Base-by-base conservation (phyloP, 2,329 filamentous ascomycete genomes). In the Fusarium virguliforme region DNA sequence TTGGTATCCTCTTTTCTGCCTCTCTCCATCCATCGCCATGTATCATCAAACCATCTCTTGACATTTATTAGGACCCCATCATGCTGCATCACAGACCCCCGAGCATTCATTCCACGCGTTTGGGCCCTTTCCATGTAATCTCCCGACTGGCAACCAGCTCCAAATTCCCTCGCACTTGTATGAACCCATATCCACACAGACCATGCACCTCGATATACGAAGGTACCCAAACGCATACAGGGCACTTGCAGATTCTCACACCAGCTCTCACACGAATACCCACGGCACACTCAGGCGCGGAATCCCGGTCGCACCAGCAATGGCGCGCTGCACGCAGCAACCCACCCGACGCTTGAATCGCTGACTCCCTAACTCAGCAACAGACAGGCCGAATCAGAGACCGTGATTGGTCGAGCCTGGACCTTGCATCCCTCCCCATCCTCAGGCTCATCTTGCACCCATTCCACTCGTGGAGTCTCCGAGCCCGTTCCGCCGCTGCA, bases 311-410 rank as follows among this genome's bases (percentile, higher is more conserved):
- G 69, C 69, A 72, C 69, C 68, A 72, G 68, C 69, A 70, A 72
- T 72, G 69, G 68, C 65, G 68, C 65, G 62, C 69, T 71, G 67
- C 64, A 71, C 65, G 63, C 60, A 70, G 66, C 65, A 64, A 67
- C 64, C 65, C 70, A 72, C 73, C 63, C 46, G 62, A 66, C 60
- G 60, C 67, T 68, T 70, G 67, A 76, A 75, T 72, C 68, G 63
- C 60, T 59, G 67, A 74, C 73, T 75, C 73, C 74, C 74, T 62
- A 76, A 76, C 74, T 75, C 67, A 76, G 74, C 72, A 76, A 76
- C 72, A 68, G 64, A 74, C 72, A 72, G 72, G 55, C 59, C 60
- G 60, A 74, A 68, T 67, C 60, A 57, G 67, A 63, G 18, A 2
- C 15, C 67, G n/a, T 74, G 72, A 64, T 75, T 75, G 74, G 74